phyloP scores from a whole-genome alignment of 78 protist species.

The Guillardia theta region DNA sequence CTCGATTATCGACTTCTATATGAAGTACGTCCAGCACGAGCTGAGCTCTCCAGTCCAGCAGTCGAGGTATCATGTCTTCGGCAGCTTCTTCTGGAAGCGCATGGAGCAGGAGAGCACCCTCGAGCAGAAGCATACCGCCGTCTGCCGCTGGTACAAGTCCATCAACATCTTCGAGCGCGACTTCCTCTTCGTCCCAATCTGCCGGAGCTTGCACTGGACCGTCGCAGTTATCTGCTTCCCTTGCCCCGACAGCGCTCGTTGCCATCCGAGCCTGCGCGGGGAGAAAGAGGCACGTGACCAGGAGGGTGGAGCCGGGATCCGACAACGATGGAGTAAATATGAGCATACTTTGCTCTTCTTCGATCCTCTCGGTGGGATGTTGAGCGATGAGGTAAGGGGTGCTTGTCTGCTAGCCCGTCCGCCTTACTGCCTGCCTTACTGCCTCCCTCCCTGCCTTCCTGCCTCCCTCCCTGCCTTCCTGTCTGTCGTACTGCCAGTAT shows the following conservation, averaged over 20 bases:
- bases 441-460: too few species aligned
- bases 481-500: too few species aligned
- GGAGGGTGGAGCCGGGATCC: too few species aligned
- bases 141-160: background rate
- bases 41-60: background rate
- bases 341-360: too few species aligned
- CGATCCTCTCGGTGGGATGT: too few species aligned
- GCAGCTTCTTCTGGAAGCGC: background rate
- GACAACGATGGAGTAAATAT: too few species aligned
- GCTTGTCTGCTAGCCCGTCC: too few species aligned
- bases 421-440: too few species aligned
- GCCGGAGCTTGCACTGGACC: slow-evolving; percentile 17
- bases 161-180: background rate
- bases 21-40: background rate
- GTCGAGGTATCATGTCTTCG: background rate
- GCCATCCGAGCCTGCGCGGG: too few species aligned
- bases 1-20: background rate
- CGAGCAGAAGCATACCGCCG: background rate
- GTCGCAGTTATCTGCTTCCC: background rate
- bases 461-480: too few species aligned
- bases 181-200: slow-evolving; percentile 41
- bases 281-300: too few species aligned
- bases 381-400: too few species aligned
- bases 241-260: background rate
- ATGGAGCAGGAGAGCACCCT: background rate